Base-by-base conservation (phyloP, 2,329 filamentous ascomycete species). In the Colletotrichum australisinense region DNA sequence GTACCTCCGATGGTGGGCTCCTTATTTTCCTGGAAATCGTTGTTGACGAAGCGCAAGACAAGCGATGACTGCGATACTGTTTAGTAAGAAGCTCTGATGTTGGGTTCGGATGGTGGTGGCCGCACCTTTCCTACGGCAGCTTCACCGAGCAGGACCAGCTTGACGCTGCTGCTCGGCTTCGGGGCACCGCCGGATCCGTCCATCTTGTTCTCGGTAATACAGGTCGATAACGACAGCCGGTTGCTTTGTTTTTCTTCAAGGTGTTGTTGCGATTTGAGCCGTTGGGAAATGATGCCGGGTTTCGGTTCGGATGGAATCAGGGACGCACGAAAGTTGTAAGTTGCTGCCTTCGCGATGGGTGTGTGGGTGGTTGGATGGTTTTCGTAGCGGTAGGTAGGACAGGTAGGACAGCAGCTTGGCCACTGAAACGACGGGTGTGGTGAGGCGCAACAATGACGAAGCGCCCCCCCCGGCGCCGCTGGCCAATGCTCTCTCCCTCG, bases 11-110 rank as follows among this genome's bases (percentile, higher is more conserved):
- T 99, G 77, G 97, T 99, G 75, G 97, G 97, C 84, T 99, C 97
- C 88, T 98, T 98, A 86, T 98, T 98, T 86, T 98, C 97, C 88
- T 99, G 97, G 81, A 99, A 99, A 85, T 98, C 96, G 86, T 99
- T 97, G 89, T 98, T 98, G 82, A 99, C 97, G 85, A 99, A 99
- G 81, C 97, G 95, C 82, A 99, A 90, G 76, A 99, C 97, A 72
- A 99, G 92, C 58, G 97, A 99, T 63, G 97, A 98, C 97, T 97
- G 80, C 28, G 69, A 69, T 80, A 74, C 24, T 42, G 35, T 42
- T 77, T 72, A 77, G 75, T 65, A 68, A n/a, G 26, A 16, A 46
- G 42, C 24, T 24, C 22, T 49, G 22, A 57, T 55, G 32, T 22
- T 30, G 28, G 19, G 46, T 64, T 64, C 52, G 35, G 38, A 19